phyloP scores from a whole-genome alignment of 192 early-diverging fungal species.

The Coemansia furcata region DNA sequence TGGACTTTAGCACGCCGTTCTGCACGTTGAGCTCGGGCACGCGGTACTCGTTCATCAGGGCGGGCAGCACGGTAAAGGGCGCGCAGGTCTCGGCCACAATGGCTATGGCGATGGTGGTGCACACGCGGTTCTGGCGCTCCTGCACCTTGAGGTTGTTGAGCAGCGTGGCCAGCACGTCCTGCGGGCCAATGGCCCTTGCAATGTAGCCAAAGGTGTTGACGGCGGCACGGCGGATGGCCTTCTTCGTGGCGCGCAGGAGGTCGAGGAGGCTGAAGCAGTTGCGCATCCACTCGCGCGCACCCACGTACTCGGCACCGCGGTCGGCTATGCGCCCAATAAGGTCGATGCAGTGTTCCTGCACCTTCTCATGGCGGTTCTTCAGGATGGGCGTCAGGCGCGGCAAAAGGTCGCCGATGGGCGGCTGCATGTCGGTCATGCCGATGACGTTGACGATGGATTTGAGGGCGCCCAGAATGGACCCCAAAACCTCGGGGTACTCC shows the following conservation, averaged over 20 bases:
- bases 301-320: conserved; percentile 94
- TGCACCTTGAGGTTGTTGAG: conserved; percentile 98
- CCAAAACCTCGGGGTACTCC: conserved; percentile 98
- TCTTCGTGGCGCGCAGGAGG: conserved; percentile 94
- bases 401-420: conserved; percentile 95
- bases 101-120: conserved; percentile 98
- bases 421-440: conserved; percentile 97
- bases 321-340: conserved; percentile 98
- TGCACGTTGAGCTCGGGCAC: conserved; percentile 99
- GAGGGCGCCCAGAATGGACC: conserved; percentile 87
- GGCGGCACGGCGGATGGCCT: conserved; percentile 91
- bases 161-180: conserved; percentile 96
- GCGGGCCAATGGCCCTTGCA: conserved; percentile 97
- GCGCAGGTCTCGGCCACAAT: conserved; percentile 97
- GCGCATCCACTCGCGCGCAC: conserved; percentile 99
- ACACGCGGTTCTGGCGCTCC: conserved; percentile 98
- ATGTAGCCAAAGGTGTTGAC: conserved; percentile 99
- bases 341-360: conserved; percentile 90
- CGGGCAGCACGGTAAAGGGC: conserved; percentile 97
- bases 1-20: conserved; percentile 94
- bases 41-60: conserved; percentile 99
- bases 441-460: conserved; percentile 97
- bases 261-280: conserved; percentile 98
- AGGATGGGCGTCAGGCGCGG: conserved; percentile 97
- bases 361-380: conserved; percentile 95